These are phyloP conservation scores for Ilex paraguariensis DNA, from an alignment of 305 asterid genomes.

Conservation along the genomic window DNA sequence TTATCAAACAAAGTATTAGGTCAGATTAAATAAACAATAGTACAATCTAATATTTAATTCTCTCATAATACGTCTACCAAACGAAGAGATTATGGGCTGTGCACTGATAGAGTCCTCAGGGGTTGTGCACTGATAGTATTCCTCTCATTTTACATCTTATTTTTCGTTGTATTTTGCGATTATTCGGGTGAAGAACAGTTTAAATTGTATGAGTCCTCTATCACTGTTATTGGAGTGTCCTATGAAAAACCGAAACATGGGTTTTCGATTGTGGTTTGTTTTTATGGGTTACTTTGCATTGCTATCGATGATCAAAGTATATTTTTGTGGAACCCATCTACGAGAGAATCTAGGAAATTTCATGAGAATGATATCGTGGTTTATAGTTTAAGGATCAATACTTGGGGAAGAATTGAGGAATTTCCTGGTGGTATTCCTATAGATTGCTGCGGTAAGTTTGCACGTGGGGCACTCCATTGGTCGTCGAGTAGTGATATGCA, in stretches of 20 bases:
- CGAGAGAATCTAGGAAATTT: slow-evolving; percentile 23
- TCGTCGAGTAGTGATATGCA: slow-evolving; percentile 13
- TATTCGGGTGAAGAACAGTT: no score
- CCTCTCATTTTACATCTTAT: no score
- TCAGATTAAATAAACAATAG: no score
- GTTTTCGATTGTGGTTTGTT: slow-evolving; percentile 48
- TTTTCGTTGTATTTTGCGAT: no score
- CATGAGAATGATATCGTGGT: slow-evolving; percentile 32
- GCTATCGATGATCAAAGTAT: slow-evolving; percentile 23
- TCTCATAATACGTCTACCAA: no score
- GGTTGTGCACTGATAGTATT: no score
- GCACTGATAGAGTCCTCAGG: no score
- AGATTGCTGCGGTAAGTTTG: slow-evolving; percentile 34
- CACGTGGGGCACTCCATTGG: slow-evolving; percentile 52
- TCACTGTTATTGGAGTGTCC: slow-evolving; percentile 29
- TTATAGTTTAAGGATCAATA: slow-evolving; percentile 35
- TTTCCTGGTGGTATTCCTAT: slow-evolving; percentile 29
- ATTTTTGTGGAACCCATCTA: slow-evolving; percentile 50
- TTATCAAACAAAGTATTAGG: no score
- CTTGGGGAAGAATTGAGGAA: slow-evolving; percentile 39
- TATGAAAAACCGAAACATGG: slow-evolving; percentile 15
- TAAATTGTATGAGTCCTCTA: slow-evolving; percentile 6
- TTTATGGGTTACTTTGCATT: slow-evolving; percentile 44
- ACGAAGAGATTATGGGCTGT: no score
- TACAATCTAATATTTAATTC: no score